Percentiles rank a stretch among this genome's conserved stretches.
These are phyloP conservation scores for Macrophomina tecta DNA, from an alignment of 2,329 filamentous ascomycete genomes.

Conservation along the genomic window DNA sequence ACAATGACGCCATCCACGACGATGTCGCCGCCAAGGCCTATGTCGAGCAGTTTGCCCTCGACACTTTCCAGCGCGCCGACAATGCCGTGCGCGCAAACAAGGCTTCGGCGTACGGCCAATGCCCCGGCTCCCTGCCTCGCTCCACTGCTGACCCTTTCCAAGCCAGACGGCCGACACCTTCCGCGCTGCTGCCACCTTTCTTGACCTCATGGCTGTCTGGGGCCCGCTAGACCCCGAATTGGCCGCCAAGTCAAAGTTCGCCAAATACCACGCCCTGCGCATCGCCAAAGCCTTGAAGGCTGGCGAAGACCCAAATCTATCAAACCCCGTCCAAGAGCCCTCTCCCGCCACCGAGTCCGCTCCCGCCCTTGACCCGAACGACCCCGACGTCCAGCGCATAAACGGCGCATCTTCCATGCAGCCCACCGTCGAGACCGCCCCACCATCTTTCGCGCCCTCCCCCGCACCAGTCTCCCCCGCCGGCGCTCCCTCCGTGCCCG, in stretches of 20 bases:
- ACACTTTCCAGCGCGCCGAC: slow-evolving; percentile 85
- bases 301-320: slow-evolving; percentile 88
- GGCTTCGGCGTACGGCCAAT: slow-evolving; percentile 69
- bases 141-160: slow-evolving; percentile 23
- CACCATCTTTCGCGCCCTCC: slow-evolving; percentile 60
- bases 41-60: slow-evolving; percentile 89
- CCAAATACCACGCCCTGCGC: slow-evolving; percentile 91
- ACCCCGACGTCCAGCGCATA: slow-evolving; percentile 68
- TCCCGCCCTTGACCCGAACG: slow-evolving; percentile 64
- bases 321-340: slow-evolving; percentile 71
- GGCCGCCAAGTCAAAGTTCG: slow-evolving; percentile 88
- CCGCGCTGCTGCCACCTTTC: slow-evolving; percentile 88
- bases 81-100: slow-evolving; percentile 81
- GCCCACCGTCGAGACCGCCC: slow-evolving; percentile 65
- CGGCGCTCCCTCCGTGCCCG: slow-evolving; percentile 56
- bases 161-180: slow-evolving; percentile 95
- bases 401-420: slow-evolving; percentile 49
- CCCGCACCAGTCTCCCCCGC: slow-evolving; percentile 46
- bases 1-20: slow-evolving; percentile 84
- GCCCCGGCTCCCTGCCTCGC: not conserved
- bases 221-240: slow-evolving; percentile 75
- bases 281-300: slow-evolving; percentile 91
- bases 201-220: slow-evolving; percentile 89
- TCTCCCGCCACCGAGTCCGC: slow-evolving; percentile 56
- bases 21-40: slow-evolving; percentile 88